Base-by-base conservation (phyloP, 2,329 filamentous ascomycete genomes). In the Zasmidium citrigriseum region DNA sequence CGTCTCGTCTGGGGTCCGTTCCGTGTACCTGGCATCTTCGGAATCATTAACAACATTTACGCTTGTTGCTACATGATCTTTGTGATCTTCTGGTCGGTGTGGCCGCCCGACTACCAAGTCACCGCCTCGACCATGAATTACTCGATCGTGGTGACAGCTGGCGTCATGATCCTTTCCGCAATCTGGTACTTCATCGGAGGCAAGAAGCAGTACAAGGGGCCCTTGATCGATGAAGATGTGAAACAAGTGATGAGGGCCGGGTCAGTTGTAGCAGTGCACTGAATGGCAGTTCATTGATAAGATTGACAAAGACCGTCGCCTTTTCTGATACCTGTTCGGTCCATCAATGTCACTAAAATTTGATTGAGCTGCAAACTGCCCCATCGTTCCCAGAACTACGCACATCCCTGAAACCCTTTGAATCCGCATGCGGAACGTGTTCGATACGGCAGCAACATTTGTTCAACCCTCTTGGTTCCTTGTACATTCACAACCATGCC, bases 21-120 rank as follows among this genome's bases (percentile, higher is more conserved):
- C 77, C 79, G 77, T 45, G 57, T 86, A 0, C 80, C 79, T 0
- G 82, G 82, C 3, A 65, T 75, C 0, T 66, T 82, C 1, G 83
- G 84, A 0, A 81, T 78, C 4, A 64, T 78, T 21, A 86, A 85
- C 67, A 86, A 86, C 57, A 66, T 75, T 1, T 81, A 84, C 51
- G 78, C 82, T 1, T 82, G 80, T 64, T 51, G 75, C 2, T 86
- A 85, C 64, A 78, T 82, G 67, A 57, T 81, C 1, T 79, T 86
- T 44, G 74, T 85, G 1, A 77, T 83, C 11, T 85, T 86, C 70
- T 86, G 82, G 76, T 79, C 76, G 21, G 82, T 85, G 48, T 81
- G 78, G 78, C 78, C 78, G n/a, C 69, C 72, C 7, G 60, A 60
- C n/a, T 69, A 69, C 10, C 68, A 71, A 3, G 71, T 74, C 1